Evolutionary conservation across 2,329 filamentous ascomycete genomes (phyloP), one percentile per base, ranked within the genome.

Genomic region (Dothistroma pini): DNA sequence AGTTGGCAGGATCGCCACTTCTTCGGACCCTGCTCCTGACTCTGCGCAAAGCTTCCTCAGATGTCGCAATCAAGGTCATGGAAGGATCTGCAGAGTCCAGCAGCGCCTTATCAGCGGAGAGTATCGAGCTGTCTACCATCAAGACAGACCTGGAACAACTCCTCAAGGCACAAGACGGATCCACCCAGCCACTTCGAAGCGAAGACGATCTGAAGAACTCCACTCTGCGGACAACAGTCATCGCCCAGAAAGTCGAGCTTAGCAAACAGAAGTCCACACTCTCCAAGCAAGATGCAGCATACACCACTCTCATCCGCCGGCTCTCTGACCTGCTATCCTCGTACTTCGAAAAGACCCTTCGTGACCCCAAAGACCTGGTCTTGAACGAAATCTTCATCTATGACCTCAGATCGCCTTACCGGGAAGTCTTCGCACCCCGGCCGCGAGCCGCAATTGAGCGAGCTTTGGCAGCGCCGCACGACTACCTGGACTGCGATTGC

Each of bases 221-320:
- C 65, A 86, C 89, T 49, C 76, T 91, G 47, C 83, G 91, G 50
- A 91, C 90, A 1, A 93, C 90, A 0, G 85, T 93, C 34, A 86
- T 93, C 55, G 89, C 89, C 16, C 89, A 93, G 71, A 89, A 90
- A 71, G 89, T 95, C 19, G 87, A 92, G 70, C 80, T 95, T 47
- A 91, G 88, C 75, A 89, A 86, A 64, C 87, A 92, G 72, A 87
- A 87, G 66, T 86, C 89, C 1, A 80, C 84, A 3, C 80, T 93
- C 31, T 89, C 88, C 0, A 82, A 87, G 50, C 81, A 88, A 66
- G 90, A 93, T 75, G 85, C 84, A 65, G 81, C 83, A 5, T 91
- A 91, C 71, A 91, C 89, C 16, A 77, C 79, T 25, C 75, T 90
- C 11, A 80, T 93, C 4, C 84, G 89, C 65, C 72, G 74, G 1